A percentile compares a stretch with the other conserved stretches of the same genome.
These are phyloP conservation scores for Skeletonema costatum DNA, from an alignment of 108 stramenopile genomes.

Conservation along the genomic window DNA sequence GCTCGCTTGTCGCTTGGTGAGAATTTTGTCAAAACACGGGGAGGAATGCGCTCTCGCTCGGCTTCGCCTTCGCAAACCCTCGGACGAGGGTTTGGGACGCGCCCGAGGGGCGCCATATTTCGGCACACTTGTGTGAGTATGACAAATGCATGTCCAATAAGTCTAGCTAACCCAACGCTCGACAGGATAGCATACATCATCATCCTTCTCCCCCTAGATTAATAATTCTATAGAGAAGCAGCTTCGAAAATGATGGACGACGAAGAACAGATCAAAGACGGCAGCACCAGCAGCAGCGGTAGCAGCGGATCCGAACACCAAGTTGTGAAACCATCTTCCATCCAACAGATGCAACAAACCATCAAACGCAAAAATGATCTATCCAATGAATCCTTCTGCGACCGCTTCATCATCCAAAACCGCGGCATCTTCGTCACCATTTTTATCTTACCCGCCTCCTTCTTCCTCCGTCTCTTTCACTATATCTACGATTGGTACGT, in stretches of 20 bases:
- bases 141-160: too few relatives aligned
- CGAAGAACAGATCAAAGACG: background rate
- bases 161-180: too few relatives aligned
- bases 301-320: background rate
- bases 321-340: background rate
- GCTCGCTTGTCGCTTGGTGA: too few relatives aligned
- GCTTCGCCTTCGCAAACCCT: too few relatives aligned
- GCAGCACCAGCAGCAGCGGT: background rate
- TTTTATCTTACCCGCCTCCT: conserved; percentile 1
- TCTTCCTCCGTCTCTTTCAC: background rate
- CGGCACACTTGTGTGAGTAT: too few relatives aligned
- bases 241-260: background rate
- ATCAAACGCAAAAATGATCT: background rate
- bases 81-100: too few relatives aligned
- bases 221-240: background rate
- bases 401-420: conserved; percentile 6
- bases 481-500: conserved; percentile 4
- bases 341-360: background rate
- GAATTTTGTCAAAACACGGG: too few relatives aligned
- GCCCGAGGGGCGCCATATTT: too few relatives aligned
- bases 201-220: too few relatives aligned
- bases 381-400: background rate
- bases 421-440: conserved; percentile 1
- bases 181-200: too few relatives aligned
- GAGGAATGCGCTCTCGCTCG: too few relatives aligned